A percentile compares a stretch with the other conserved stretches of the same genome.
Evolutionary conservation across 2,329 filamentous ascomycete species (phyloP).

Genomic region (Bipolaris victoriae): DNA sequence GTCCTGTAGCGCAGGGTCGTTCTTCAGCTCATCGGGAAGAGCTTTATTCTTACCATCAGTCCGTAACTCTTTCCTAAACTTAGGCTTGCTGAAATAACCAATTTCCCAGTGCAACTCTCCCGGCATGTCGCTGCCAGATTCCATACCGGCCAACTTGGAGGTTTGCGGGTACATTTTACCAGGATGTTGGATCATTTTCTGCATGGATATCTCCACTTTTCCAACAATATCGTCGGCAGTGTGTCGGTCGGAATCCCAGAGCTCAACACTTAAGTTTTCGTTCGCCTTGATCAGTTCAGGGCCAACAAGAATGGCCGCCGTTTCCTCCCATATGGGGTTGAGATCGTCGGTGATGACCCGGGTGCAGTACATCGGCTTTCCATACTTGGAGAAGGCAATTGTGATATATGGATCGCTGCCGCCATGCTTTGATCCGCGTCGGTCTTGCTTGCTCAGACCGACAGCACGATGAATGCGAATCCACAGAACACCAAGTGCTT

Average conservation of each 20-base stretch:
- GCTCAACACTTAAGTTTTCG: conserved; percentile 89
- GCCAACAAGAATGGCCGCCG: conserved; percentile 82
- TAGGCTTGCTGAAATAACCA: conserved; percentile 90
- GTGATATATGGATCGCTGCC: conserved; percentile 97
- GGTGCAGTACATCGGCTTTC: conserved; percentile 97
- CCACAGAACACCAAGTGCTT: conserved; percentile 88
- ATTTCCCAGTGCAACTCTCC: conserved; percentile 96
- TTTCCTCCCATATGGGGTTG: conserved; percentile 92
- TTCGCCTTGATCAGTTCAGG: conserved; percentile 90
- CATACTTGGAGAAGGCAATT: conserved; percentile 92
- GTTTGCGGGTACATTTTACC: conserved; percentile 91
- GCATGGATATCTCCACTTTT: conserved; percentile 90
- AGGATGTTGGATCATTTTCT: conserved; percentile 92
- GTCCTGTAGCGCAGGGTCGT: conserved; percentile 80
- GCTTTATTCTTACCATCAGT: conserved; percentile 85
- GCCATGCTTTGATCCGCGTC: conserved; percentile 78
- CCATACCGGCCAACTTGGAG: conserved; percentile 81
- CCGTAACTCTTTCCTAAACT: conserved; percentile 81
- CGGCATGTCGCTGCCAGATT: conserved; percentile 86
- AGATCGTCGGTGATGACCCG: conserved; percentile 93
- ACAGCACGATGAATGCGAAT: conserved; percentile 87
- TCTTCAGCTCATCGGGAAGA: conserved; percentile 74
- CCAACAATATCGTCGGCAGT: conserved; percentile 95
- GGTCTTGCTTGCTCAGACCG: conserved; percentile 90
- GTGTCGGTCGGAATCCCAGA: conserved; percentile 94